A percentile compares a stretch with the other conserved stretches of the same genome.
phyloP scores from a whole-genome alignment of 805 yeast species.

The Candida krabiensis region DNA sequence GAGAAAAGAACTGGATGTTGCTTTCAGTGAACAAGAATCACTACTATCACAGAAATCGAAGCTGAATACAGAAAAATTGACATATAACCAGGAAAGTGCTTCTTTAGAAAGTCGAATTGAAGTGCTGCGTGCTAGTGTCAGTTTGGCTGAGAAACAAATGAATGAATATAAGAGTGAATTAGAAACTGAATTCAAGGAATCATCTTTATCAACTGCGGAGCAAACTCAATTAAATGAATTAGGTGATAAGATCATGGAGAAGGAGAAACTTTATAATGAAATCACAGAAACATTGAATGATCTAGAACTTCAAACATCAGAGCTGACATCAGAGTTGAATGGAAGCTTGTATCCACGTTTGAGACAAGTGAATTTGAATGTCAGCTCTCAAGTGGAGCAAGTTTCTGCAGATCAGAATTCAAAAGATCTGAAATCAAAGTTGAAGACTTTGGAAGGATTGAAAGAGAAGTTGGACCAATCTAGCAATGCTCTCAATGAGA shows the following conservation, averaged over 20 bases:
- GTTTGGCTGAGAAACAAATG: slow-evolving; percentile 38
- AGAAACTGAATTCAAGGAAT: slow-evolving; percentile 50
- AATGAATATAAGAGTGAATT: slow-evolving; percentile 50
- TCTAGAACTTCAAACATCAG: slow-evolving; percentile 47
- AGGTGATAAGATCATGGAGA: slow-evolving; percentile 34
- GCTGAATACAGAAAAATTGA: slow-evolving; percentile 40
- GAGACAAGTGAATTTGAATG: slow-evolving; percentile 34
- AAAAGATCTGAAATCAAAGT: slow-evolving; percentile 17
- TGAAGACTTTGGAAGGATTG: slow-evolving; percentile 12
- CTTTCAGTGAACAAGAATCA: slow-evolving; percentile 43
- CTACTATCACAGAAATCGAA: slow-evolving; percentile 42
- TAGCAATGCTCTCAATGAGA: slow-evolving; percentile 28
- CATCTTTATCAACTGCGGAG: slow-evolving; percentile 50
- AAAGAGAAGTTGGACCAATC: slow-evolving; percentile 28
- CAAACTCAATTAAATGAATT: slow-evolving; percentile 37
- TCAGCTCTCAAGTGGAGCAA: slow-evolving; percentile 4
- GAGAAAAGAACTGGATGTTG: slow-evolving; percentile 42
- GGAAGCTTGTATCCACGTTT: slow-evolving; percentile 56
- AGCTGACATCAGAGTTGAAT: slow-evolving; percentile 54
- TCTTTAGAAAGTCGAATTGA: slow-evolving; percentile 37
- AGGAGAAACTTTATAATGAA: slow-evolving; percentile 42
- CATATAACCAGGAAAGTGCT: slow-evolving; percentile 43
- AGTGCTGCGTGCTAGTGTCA: slow-evolving; percentile 35
- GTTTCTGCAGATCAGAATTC: slow-evolving; percentile 12
- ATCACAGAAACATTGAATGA: slow-evolving; percentile 40